Evolutionary conservation across 2,329 filamentous ascomycete species (phyloP).

Genomic region (Pyricularia pennisetigena): DNA sequence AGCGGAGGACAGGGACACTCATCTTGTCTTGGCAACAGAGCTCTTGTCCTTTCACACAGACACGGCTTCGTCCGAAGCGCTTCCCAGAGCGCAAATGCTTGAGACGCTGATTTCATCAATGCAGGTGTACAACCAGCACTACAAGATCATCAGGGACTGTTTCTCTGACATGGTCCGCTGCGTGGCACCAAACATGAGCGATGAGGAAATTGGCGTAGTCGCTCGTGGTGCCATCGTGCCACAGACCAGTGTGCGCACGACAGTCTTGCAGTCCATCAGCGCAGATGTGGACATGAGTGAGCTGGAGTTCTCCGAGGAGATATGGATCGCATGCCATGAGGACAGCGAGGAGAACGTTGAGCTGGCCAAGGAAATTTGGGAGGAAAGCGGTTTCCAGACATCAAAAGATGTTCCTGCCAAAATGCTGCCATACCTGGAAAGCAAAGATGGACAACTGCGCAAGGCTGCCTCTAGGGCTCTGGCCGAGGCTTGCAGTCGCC

Average conservation of each 20-base stretch:
- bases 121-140: conserved; percentile 85
- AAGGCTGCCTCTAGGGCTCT: conserved; percentile 75
- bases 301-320: conserved; percentile 73
- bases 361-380: conserved; percentile 83
- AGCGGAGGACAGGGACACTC: conserved; percentile 75
- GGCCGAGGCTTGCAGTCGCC: conserved; percentile 56
- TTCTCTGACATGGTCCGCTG: conserved; percentile 78
- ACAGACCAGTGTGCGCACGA: conserved; percentile 69
- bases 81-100: conserved; percentile 69
- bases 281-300: conserved; percentile 89
- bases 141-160: conserved; percentile 90
- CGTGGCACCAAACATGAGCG: conserved; percentile 69
- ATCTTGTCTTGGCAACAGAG: conserved; percentile 81
- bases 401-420: conserved; percentile 53
- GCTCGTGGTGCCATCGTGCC: conserved; percentile 70
- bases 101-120: conserved; percentile 67
- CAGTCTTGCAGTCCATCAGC: conserved; percentile 81
- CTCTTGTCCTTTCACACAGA: conserved; percentile 83
- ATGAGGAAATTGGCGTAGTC: conserved; percentile 65
- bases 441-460: conserved; percentile 70
- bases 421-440: conserved; percentile 71
- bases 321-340: conserved; percentile 91
- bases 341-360: conserved; percentile 80
- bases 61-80: conserved; percentile 60
- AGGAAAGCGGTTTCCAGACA: conserved; percentile 75